Conservation (phyloP, 495 filamentous ascomycete genomes). For the Cercophora newfieldiana region DNA sequence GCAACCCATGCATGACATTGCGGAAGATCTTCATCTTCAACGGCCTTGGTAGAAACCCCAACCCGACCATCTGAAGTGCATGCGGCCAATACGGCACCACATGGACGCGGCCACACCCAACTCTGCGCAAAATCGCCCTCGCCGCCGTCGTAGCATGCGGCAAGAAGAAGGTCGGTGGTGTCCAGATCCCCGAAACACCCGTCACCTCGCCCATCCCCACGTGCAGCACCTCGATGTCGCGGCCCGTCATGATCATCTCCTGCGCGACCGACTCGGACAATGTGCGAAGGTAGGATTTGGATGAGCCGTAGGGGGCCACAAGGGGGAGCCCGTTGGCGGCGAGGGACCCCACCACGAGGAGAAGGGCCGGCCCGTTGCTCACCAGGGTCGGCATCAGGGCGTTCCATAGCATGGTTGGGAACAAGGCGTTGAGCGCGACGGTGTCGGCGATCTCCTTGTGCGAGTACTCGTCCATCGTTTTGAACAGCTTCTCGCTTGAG, state of each 20-base stretch:
- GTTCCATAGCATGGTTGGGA: conserved; percentile 21
- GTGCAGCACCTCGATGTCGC: conserved; percentile 29
- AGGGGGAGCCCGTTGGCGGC: conserved; percentile 29
- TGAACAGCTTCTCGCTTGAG: conserved; percentile 9
- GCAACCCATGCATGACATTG: background rate
- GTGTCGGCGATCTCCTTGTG: conserved; percentile 9
- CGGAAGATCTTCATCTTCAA: background rate
- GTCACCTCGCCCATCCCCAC: conserved; percentile 27
- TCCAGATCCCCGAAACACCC: conserved; percentile 16
- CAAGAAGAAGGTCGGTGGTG: conserved; percentile 17
- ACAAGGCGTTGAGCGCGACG: conserved; percentile 21
- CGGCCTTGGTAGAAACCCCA: background rate
- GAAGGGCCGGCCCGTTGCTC: conserved; percentile 24
- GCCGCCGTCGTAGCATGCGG: conserved; percentile 30
- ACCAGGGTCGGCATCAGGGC: conserved; percentile 23
- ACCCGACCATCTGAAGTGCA: conserved; percentile 21
- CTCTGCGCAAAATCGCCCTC: conserved; percentile 26
- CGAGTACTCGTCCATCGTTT: conserved; percentile 11
- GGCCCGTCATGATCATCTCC: conserved; percentile 15
- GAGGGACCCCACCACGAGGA: conserved; percentile 28
- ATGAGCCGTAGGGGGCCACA: conserved; percentile 27
- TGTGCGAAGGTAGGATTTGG: conserved; percentile 23
- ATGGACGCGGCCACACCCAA: conserved; percentile 28
- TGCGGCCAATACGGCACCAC: conserved; percentile 35
- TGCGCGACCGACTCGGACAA: conserved; percentile 18